Percentiles rank a stretch among this genome's conserved stretches.
These are phyloP conservation scores for Lanmaoa rubissima DNA, from an alignment of 768 basidiomycete genomes.

Conservation along the genomic window DNA sequence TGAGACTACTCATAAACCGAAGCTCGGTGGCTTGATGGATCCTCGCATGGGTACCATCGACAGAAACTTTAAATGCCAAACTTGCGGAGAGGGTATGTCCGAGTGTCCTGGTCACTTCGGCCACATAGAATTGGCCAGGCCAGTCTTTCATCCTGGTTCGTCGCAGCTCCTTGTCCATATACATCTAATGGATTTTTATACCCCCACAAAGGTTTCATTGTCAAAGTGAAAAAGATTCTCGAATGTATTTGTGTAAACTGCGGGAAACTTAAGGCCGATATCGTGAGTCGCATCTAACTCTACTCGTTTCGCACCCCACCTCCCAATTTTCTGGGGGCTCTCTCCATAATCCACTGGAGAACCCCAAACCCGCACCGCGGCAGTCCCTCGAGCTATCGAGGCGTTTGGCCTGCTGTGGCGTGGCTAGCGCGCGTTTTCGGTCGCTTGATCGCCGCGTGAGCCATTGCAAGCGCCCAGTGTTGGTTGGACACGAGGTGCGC, in stretches of 20 bases:
- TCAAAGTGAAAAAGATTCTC: constrained; percentile 99
- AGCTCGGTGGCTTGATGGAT: constrained; percentile 94
- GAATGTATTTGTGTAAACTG: constrained; percentile 99
- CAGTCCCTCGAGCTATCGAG: constrained; percentile 72
- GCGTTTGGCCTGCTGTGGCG: constrained; percentile 79
- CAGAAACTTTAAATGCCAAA: constrained; percentile 98
- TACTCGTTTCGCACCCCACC: constrained; percentile 91
- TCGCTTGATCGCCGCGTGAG: constrained; percentile 91
- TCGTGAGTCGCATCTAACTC: constrained; percentile 85
- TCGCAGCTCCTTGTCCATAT: constrained; percentile 13
- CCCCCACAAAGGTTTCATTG: constrained; percentile 71
- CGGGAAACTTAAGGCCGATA: constrained; percentile 95
- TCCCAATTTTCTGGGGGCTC: constrained; percentile 99
- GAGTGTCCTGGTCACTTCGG: constrained; percentile 99
- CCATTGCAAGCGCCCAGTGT: constrained; percentile 63
- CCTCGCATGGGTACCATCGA: constrained; percentile 98
- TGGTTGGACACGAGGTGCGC: constrained; percentile 86
- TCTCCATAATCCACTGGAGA: constrained; percentile 85
- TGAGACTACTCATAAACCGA: constrained; percentile 85
- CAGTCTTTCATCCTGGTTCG: constrained; percentile 96
- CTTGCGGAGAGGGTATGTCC: constrained; percentile 99
- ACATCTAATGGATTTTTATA: background rate
- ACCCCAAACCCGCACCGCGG: constrained; percentile 91
- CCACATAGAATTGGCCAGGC: constrained; percentile 93
- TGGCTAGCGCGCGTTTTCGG: constrained; percentile 83